A percentile compares a stretch with the other conserved stretches of the same genome.
Evolutionary conservation across 2,329 filamentous ascomycete genomes (phyloP).

Genomic region (Aspergillus pseudoglaucus): DNA sequence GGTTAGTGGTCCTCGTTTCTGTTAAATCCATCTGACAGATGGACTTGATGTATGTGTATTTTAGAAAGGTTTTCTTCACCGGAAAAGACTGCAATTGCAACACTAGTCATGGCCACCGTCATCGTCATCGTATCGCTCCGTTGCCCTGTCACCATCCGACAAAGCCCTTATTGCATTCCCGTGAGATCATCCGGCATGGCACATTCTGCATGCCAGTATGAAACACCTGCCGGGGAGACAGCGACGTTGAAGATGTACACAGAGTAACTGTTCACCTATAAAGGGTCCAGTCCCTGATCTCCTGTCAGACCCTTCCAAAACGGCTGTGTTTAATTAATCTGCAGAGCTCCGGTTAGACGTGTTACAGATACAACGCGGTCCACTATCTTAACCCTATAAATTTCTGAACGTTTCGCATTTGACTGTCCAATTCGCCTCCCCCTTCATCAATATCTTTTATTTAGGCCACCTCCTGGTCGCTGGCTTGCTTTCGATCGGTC

Average conservation of each 20-base stretch:
- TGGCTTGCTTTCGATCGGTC: neutral
- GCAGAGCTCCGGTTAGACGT: no score
- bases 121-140: neutral
- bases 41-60: neutral
- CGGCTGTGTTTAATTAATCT: neutral
- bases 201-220: neutral
- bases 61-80: neutral
- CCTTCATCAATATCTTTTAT: no score
- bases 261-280: neutral
- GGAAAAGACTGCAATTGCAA: neutral
- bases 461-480: neutral
- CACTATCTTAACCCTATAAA: no score
- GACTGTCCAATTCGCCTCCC: no score
- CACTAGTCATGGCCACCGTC: neutral
- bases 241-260: neutral
- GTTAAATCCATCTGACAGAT: neutral
- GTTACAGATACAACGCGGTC: no score
- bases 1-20: constrained; percentile 1
- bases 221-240: neutral
- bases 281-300: no score
- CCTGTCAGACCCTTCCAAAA: neutral
- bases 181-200: neutral
- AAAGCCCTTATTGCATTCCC: neutral
- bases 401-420: no score
- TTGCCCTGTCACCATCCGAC: neutral